These are phyloP conservation scores for Phytopythium vexans DNA, from an alignment of 352 stramenopile genomes.

Conservation along the genomic window DNA sequence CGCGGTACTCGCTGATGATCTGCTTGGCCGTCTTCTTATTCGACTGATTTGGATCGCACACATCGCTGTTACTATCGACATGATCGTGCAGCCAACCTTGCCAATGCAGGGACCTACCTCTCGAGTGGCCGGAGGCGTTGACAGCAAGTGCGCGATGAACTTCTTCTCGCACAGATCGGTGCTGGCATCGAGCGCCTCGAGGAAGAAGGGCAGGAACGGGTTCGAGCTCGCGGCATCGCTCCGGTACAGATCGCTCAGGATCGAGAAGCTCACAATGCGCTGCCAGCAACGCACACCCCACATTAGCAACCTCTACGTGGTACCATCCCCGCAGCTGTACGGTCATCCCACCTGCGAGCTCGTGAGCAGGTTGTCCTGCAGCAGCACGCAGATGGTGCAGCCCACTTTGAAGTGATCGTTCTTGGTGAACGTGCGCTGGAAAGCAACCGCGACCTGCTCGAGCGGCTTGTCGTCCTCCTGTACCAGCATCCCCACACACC, in stretches of 20 bases:
- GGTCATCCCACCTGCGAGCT: conserved; percentile 62
- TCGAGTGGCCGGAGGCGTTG: conserved; percentile 32
- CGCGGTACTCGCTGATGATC: conserved; percentile 60
- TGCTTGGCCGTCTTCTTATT: conserved; percentile 77
- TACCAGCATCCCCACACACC: background rate
- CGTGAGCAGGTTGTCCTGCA: conserved; percentile 90
- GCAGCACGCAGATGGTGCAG: conserved; percentile 87
- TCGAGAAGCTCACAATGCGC: conserved; percentile 85
- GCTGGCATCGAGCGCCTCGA: conserved; percentile 71
- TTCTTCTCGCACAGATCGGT: conserved; percentile 77
- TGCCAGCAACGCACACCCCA: conserved; percentile 13
- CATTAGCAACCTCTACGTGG: background rate
- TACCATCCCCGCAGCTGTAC: background rate
- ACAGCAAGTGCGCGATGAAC: conserved; percentile 71
- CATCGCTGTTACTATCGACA: background rate
- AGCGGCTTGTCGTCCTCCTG: conserved; percentile 85
- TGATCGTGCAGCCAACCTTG: background rate
- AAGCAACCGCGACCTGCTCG: conserved; percentile 65
- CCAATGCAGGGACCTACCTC: conserved; percentile 31
- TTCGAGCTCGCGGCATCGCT: conserved; percentile 75
- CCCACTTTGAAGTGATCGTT: conserved; percentile 90
- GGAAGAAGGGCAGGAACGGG: conserved; percentile 85
- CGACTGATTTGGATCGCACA: conserved; percentile 16
- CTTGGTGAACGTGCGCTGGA: conserved; percentile 81
- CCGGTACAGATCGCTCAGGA: conserved; percentile 82